Evolutionary conservation across 805 yeast genomes (phyloP).

Genomic region (Barnettozyma populi): DNA sequence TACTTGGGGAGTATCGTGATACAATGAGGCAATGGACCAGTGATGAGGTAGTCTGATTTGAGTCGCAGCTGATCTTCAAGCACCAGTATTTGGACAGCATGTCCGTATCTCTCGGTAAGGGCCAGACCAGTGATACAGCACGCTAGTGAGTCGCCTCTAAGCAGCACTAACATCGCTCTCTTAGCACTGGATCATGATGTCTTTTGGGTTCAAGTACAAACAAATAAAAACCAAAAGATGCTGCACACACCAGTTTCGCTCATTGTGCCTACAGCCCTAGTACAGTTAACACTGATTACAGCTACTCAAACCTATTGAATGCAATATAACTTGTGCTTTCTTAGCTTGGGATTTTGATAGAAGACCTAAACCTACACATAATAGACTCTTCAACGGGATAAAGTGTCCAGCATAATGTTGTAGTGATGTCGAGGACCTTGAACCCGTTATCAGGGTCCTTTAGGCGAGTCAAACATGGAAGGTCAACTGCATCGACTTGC

Average conservation of each 20-base stretch:
- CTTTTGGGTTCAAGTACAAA: neutral
- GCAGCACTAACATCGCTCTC: constrained; percentile 9
- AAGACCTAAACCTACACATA: too few relatives aligned
- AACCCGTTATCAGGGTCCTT: too few relatives aligned
- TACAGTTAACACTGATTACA: too few relatives aligned
- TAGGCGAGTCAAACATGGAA: too few relatives aligned
- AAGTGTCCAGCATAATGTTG: too few relatives aligned
- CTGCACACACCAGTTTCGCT: neutral
- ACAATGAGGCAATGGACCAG: constrained; percentile 13
- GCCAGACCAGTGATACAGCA: constrained; percentile 3
- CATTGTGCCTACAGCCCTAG: too few relatives aligned
- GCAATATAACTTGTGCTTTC: too few relatives aligned
- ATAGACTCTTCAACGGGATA: too few relatives aligned
- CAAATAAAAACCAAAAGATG: neutral
- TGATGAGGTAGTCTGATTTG: neutral
- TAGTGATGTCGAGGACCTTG: too few relatives aligned
- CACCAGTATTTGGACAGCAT: neutral
- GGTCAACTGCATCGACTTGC: too few relatives aligned
- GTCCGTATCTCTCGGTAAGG: constrained; percentile 3
- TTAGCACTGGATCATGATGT: neutral
- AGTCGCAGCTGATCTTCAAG: constrained; percentile 1
- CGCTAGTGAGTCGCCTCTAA: constrained; percentile 7
- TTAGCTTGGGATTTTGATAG: too few relatives aligned
- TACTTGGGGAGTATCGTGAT: constrained; percentile 1
- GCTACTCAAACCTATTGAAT: too few relatives aligned